Evolutionary conservation across 176 grass and related monocot genomes (phyloP).

Genomic region (Bothriochloa decipiens): DNA sequence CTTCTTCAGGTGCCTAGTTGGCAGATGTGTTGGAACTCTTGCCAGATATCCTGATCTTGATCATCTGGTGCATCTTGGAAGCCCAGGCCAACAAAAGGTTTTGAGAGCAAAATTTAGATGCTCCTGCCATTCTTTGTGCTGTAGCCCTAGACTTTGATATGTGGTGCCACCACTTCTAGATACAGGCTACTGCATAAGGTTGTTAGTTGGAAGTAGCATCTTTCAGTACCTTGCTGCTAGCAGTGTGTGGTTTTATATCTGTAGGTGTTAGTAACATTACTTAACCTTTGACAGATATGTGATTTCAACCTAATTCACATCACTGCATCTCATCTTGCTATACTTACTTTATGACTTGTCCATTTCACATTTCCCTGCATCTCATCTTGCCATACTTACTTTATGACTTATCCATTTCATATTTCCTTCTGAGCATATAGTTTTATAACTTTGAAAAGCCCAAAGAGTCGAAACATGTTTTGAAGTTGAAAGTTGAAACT

Average conservation of each 20-base stretch:
- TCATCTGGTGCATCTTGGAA: not conserved
- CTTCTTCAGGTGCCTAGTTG: not conserved
- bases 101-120: not conserved
- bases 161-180: not conserved
- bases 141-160: not conserved
- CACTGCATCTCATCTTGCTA: not conserved
- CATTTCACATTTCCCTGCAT: not conserved
- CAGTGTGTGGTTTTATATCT: not conserved
- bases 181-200: not conserved
- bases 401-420: not conserved
- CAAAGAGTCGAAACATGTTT: not conserved
- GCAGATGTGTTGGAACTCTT: not conserved
- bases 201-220: not conserved
- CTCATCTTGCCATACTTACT: not conserved
- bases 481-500: conserved; percentile 1
- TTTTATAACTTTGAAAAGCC: not conserved
- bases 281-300: not conserved
- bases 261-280: not conserved
- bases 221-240: not conserved
- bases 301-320: conserved; percentile 1
- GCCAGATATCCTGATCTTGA: not conserved
- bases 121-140: not conserved
- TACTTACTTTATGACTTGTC: not conserved
- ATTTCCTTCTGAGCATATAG: not conserved
- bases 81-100: not conserved